These are phyloP conservation scores for Vaccinium macrocarpon DNA, from an alignment of 148 eudicot genomes.

Conservation along the genomic window DNA sequence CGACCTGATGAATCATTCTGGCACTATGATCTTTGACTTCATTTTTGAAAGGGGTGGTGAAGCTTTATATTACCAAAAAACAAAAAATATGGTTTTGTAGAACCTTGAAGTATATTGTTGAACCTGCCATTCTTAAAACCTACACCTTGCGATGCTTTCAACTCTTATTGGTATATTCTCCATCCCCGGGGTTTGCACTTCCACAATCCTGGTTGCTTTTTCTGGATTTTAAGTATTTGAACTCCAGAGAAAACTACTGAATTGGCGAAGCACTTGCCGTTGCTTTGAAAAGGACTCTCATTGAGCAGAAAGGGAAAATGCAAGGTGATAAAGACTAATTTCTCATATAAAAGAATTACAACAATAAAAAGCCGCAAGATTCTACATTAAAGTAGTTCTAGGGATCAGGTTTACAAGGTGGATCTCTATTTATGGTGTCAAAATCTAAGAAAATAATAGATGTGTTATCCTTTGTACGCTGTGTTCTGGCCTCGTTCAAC, in stretches of 20 bases:
- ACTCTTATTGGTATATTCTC: too few relatives aligned
- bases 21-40: too few relatives aligned
- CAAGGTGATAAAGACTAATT: background rate
- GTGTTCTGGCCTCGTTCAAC: slow-evolving; percentile 76
- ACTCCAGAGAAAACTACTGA: background rate
- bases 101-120: too few relatives aligned
- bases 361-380: slow-evolving; percentile 5
- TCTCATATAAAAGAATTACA: slow-evolving; percentile 5
- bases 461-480: slow-evolving; percentile 96
- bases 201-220: background rate
- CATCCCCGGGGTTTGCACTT: background rate
- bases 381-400: slow-evolving; percentile 28
- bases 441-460: slow-evolving; percentile 86
- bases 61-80: too few relatives aligned
- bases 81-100: too few relatives aligned
- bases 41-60: too few relatives aligned
- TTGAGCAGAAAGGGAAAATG: background rate
- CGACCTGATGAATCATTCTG: too few relatives aligned
- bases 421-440: slow-evolving; percentile 41
- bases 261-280: background rate
- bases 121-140: too few relatives aligned
- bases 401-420: slow-evolving; percentile 48
- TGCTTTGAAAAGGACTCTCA: background rate
- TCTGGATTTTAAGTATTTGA: background rate
- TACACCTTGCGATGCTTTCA: too few relatives aligned